Base-by-base conservation (phyloP, 2,329 filamentous ascomycete genomes). In the Claviceps humidiphila region DNA sequence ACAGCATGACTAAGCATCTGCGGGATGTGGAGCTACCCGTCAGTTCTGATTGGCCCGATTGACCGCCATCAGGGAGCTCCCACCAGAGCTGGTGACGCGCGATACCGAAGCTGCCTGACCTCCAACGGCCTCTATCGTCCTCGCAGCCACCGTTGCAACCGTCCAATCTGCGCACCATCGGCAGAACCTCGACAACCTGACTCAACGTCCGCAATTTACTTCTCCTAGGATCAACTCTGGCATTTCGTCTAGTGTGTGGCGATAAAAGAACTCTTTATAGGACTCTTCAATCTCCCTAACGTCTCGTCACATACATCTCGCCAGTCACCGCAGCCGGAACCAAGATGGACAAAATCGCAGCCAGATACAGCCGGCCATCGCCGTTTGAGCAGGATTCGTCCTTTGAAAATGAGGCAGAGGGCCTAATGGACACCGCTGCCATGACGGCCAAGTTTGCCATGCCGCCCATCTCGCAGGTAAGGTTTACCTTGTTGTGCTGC, bases 381-480 rank as follows among this genome's bases (percentile, higher is more conserved):
- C 76, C 84, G 55, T 82, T 82, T 69, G 76, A 84, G 67, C 74
- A 80, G 61, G 78, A 85, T 63, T 87, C 94, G 71, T 78, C 80
- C 62, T 81, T 84, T 65, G 75, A 78, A 51, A 78, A 85, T 62
- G 79, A 89, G 61, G 78, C 89, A 64, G 78, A 87, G 68, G 84
- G 90, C 64, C 73, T 85, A 61, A 76, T 87, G 65, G 82, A 80
- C 61, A 74, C 81, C 59, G 85, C 88, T 64, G 82, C 83, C 61
- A 77, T 95, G 61, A 91, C 88, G 51, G 81, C 95, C 68, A 94
- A 90, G 72, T 98, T 98, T 72, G 87, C 89, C 63, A 85, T 98
- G 71, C 93, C 93, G 53, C 91, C 93, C 51, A 81, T 97, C 69
- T 84, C 88, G 62, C 87, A 94, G 71, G 89, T 95, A 34, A 46